Evolutionary conservation across 1,284 basidiomycete genomes (phyloP), one percentile per base, ranked within the genome.

Genomic region (Ganoderma resinaceum): DNA sequence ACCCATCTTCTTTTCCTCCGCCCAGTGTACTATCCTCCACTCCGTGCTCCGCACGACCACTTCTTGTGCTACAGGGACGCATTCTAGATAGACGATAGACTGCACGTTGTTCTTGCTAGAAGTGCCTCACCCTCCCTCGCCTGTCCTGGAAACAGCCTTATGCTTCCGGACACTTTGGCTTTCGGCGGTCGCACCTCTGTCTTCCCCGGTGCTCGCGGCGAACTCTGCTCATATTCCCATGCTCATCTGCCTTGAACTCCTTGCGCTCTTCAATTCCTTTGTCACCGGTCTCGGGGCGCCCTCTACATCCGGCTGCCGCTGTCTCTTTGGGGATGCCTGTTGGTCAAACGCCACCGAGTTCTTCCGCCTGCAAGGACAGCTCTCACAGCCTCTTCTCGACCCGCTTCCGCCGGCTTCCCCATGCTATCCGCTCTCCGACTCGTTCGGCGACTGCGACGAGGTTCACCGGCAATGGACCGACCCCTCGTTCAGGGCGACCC

Each of bases 301-400:
- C 2, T n/a, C 42, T n/a, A 33, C 20, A 26, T 53, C 68, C 37
- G 58, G 33, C 35, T 78, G 77, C 52, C 76, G 74, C 42, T 76
- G 76, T 66, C 68, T 73, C 49, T 81, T 76, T 46, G 78, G 77
- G 9, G 75, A 82, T 42, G 9, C 76, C 3, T 86, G 84, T 72
- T 86, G 85, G 84, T 84, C 85, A 0, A 76, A 73, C 11, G 65
- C 77, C 0, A 57, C 75, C 5, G 76, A 78, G 0, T 85, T 86
- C 67, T 61, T 74, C 8, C 46, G 72, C 18, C 78, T 85, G 7
- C 73, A 77, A 5, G 72, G 74, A 9, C 74, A 79, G 49, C 66
- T 84, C 26, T 83, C 82, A n/a, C 80, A 81, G 53, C 81, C 82
- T 1, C 76, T 84, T 18, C 63, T 84, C 6, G 69, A 74, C 18